Percentiles rank a stretch among this genome's conserved stretches.
Conservation (phyloP, 2,329 filamentous ascomycete species). For the Aspergillus melleus region DNA sequence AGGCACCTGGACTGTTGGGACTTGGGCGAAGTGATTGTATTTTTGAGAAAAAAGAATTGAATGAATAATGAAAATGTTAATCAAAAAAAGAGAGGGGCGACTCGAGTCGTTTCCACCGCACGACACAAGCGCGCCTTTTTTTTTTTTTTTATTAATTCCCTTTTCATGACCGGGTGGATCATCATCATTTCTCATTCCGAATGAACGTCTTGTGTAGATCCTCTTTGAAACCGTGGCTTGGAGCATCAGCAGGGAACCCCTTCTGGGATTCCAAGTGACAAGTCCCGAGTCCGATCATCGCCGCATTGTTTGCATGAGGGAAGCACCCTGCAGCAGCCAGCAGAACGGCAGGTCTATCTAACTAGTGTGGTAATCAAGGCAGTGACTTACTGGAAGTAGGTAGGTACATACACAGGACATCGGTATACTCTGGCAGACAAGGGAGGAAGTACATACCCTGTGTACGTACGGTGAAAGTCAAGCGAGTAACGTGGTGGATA, state of each 20-base stretch:
- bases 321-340: conserved; percentile 12
- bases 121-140: no score
- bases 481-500: neutral
- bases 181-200: neutral
- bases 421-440: no score
- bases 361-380: neutral
- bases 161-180: neutral
- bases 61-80: conserved; percentile 13
- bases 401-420: neutral
- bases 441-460: no score
- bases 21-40: neutral
- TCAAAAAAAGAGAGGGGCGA: no score
- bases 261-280: neutral
- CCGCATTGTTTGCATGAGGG: conserved; percentile 1
- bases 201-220: neutral
- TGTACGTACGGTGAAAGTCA: no score
- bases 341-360: neutral
- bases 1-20: conserved; percentile 19
- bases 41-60: neutral
- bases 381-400: neutral
- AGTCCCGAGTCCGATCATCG: conserved; percentile 1
- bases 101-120: no score
- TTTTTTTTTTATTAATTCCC: no score
- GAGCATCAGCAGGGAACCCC: neutral
- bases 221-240: conserved; percentile 1